These are phyloP conservation scores for Xerocomus spinulosus DNA, from an alignment of 768 basidiomycete species.

Conservation along the genomic window DNA sequence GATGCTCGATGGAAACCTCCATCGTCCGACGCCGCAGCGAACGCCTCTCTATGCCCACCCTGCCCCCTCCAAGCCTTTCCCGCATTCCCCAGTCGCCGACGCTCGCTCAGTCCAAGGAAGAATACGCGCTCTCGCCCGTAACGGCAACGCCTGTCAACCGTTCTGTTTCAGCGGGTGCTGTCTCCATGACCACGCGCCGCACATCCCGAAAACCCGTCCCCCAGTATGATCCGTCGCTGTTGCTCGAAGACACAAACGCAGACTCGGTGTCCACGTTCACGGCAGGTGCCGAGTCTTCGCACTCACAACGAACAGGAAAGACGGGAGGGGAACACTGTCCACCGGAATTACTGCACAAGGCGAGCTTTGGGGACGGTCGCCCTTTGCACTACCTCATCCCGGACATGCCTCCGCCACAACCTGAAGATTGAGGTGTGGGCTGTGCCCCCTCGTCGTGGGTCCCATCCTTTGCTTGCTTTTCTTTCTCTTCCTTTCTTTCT, in stretches of 20 bases:
- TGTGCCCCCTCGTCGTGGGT: background rate
- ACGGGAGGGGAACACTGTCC: slow-evolving; percentile 7
- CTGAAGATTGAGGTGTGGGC: slow-evolving; percentile 18
- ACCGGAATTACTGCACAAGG: slow-evolving; percentile 35
- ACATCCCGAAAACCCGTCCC: slow-evolving; percentile 56
- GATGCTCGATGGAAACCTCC: slow-evolving; percentile 30
- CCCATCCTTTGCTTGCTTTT: background rate
- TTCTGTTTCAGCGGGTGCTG: slow-evolving; percentile 24
- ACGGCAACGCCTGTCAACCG: slow-evolving; percentile 21
- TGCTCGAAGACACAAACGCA: slow-evolving; percentile 18
- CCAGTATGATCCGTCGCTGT: slow-evolving; percentile 37
- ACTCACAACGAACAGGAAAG: slow-evolving; percentile 24
- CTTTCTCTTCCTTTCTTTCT: background rate
- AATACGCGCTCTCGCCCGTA: slow-evolving; percentile 29
- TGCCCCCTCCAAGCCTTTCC: slow-evolving; percentile 14
- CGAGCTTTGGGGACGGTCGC: slow-evolving; percentile 43
- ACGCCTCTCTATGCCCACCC: slow-evolving; percentile 28
- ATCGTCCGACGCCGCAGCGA: slow-evolving; percentile 20
- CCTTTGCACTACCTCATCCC: slow-evolving; percentile 57
- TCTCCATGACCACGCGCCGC: slow-evolving; percentile 26
- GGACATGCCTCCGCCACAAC: slow-evolving; percentile 44
- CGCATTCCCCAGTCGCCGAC: slow-evolving; percentile 15
- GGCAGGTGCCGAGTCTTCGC: slow-evolving; percentile 23
- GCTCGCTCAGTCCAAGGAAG: slow-evolving; percentile 19
- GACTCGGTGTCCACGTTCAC: slow-evolving; percentile 23